Evolutionary conservation across 2,329 filamentous ascomycete genomes (phyloP).

Genomic region (Cladosporium oxysporum): DNA sequence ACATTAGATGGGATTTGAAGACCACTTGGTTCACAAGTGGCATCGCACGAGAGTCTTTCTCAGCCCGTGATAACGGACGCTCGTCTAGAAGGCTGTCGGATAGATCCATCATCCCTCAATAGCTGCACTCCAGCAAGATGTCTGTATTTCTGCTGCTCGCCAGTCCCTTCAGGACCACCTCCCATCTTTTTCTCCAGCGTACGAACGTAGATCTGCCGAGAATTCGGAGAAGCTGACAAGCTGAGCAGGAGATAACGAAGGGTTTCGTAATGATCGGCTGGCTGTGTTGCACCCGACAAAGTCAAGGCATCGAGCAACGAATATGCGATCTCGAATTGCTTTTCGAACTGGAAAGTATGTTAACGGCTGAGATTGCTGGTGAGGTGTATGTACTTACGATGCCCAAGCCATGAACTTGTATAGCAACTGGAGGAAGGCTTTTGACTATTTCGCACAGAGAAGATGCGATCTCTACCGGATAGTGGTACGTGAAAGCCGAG

Average conservation of each 20-base stretch:
- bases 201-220: slow-evolving; percentile 25
- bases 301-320: slow-evolving; percentile 24
- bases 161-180: slow-evolving; percentile 10
- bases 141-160: slow-evolving; percentile 22
- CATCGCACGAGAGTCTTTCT: background rate
- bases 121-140: slow-evolving; percentile 23
- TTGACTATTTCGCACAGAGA: slow-evolving; percentile 24
- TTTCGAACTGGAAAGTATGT: slow-evolving; percentile 22
- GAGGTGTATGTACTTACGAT: background rate
- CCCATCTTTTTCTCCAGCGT: slow-evolving; percentile 26
- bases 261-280: slow-evolving; percentile 22
- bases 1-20: background rate
- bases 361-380: background rate
- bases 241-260: slow-evolving; percentile 22
- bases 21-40: background rate
- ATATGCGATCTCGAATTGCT: slow-evolving; percentile 27
- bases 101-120: slow-evolving; percentile 20
- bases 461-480: slow-evolving; percentile 24
- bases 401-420: slow-evolving; percentile 23
- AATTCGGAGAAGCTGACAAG: slow-evolving; percentile 23
- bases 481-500: slow-evolving; percentile 23
- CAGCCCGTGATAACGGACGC: slow-evolving; percentile 6
- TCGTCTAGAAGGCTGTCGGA: slow-evolving; percentile 17
- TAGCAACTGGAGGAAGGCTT: slow-evolving; percentile 22
- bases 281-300: slow-evolving; percentile 17